Base-by-base conservation (phyloP, 176 grass and related monocot species). In the Calamus simplicifolius region DNA sequence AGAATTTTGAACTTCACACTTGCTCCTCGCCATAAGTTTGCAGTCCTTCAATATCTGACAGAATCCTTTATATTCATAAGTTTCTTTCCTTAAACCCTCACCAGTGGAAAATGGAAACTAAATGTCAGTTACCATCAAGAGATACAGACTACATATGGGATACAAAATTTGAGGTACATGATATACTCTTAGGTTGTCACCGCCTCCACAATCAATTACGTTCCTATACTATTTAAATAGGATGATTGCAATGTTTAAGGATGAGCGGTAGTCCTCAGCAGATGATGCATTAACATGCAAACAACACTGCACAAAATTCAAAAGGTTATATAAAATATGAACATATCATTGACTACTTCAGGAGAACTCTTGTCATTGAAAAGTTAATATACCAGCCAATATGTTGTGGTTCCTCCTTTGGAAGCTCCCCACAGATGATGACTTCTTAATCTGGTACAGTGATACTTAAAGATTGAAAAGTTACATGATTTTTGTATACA, bases 221-320 rank as follows among this genome's bases (percentile, higher is more conserved):
- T 83, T 97, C 64, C 80, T 87, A 78, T 97, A 97, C 29, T 81
- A 75, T 58, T 83, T 97, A 70, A 97, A 97, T 18, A 97, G 53
- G 61, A 75, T 97, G 56, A 75, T 82, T 2, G 87, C 93, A 73
- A 97, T 88, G 61, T 91, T 92, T 1, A 84, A 72, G 18, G 84
- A 97, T 1, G 87, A 97, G 19, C 82, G 81, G 26, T 88, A 97
- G 5, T 97, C 93, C 52, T 97, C 83, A 29, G 92, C 81, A 3
- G 73, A 76, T 12, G 73, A 88, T 72, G 83, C 92, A 69, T 88
- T 85, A 54, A 72, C 81, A 77, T 85, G 84, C 81, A 90, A 88
- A 4, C 81, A 72, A 68, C 85, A 73, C 93, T 97, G 66, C 81
- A 72, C 5, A 52, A 10, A 38, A 48, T 62, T 66, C 48, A 3